phyloP scores from a whole-genome alignment of 441 rosid genomes.

The Aleurites moluccanus region DNA sequence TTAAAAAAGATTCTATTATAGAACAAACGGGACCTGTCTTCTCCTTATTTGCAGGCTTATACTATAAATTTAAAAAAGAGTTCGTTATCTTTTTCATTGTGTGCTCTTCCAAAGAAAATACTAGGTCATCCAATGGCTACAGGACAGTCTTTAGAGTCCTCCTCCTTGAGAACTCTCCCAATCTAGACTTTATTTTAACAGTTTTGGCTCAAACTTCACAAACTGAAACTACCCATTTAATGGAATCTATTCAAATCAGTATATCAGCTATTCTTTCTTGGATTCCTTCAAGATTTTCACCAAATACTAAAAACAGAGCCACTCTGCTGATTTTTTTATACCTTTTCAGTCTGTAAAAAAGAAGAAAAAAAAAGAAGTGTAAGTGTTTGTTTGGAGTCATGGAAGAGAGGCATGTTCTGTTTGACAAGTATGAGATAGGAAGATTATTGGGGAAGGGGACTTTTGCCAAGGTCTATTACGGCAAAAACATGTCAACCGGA shows the following conservation, averaged over 20 bases:
- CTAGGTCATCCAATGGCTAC: conserved; percentile 12
- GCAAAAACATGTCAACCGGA: conserved; percentile 41
- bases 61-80: neutral
- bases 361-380: neutral
- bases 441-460: conserved; percentile 73
- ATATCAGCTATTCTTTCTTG: conserved; percentile 43
- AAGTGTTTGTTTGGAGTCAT: neutral
- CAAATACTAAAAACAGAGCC: neutral
- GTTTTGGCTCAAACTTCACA: too few species aligned
- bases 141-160: neutral
- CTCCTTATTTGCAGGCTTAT: neutral
- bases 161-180: neutral
- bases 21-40: neutral
- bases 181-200: neutral
- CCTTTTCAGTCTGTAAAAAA: neutral
- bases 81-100: neutral
- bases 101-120: neutral
- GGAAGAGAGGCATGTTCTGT: conserved; percentile 50
- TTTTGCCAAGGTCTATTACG: conserved; percentile 71
- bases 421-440: conserved; percentile 80
- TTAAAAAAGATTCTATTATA: neutral
- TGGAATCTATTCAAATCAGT: conserved; percentile 38
- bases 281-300: conserved; percentile 25
- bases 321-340: neutral
- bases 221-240: neutral